These are phyloP conservation scores for Theobroma cacao DNA, from an alignment of 345 rosid genomes.

Conservation along the genomic window DNA sequence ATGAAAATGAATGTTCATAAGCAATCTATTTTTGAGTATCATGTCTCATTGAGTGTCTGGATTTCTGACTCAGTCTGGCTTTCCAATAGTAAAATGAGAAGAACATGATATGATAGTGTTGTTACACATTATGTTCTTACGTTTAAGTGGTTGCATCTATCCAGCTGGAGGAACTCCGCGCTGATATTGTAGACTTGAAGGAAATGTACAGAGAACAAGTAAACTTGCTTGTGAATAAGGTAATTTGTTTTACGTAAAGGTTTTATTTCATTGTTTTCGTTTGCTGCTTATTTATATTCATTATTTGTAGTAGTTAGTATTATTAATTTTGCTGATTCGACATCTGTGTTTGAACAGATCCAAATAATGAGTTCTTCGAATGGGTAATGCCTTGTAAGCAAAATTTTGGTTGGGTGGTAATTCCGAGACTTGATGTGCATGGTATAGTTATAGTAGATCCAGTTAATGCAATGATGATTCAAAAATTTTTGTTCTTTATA, in stretches of 20 bases:
- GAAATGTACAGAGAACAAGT: constrained; percentile 99
- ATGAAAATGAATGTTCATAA: not conserved
- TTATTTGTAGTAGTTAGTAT: not conserved
- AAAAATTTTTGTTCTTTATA: not conserved
- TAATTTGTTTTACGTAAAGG: constrained; percentile 15
- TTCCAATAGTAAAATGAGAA: not conserved
- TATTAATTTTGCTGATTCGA: not conserved
- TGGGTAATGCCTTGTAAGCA: constrained; percentile 23
- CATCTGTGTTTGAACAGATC: constrained; percentile 42
- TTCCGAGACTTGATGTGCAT: not conserved
- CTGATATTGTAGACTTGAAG: constrained; percentile 93
- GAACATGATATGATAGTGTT: not conserved
- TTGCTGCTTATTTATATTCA: not conserved
- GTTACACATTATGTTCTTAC: constrained; percentile 9
- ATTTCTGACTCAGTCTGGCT: not conserved
- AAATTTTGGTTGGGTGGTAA: not conserved
- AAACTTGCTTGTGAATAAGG: constrained; percentile 96
- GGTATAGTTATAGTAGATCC: constrained; percentile 13
- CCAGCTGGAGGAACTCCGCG: constrained; percentile 97
- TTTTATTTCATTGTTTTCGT: not conserved
- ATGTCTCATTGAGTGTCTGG: not conserved
- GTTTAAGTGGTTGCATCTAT: constrained; percentile 17
- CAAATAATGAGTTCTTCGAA: constrained; percentile 46
- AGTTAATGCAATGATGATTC: constrained; percentile 13
- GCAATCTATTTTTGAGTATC: not conserved